A percentile compares a stretch with the other conserved stretches of the same genome.
phyloP scores from a whole-genome alignment of 2,329 filamentous ascomycete species.

The Calonectria hongkongensis region DNA sequence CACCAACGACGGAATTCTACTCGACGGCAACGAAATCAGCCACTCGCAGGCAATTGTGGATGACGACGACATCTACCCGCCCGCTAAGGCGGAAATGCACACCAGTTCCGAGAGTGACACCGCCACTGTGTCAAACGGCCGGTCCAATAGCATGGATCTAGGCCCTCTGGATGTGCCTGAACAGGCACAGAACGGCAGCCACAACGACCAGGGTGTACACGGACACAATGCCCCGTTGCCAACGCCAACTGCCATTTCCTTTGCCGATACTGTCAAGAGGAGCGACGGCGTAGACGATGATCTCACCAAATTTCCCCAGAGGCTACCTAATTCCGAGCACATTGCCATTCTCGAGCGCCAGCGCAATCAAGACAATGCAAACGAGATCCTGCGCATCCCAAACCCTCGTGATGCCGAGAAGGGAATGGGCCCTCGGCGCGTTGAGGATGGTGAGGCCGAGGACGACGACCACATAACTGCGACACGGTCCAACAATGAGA shows the following conservation, averaged over 20 bases:
- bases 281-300: conserved; percentile 74
- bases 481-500: conserved; percentile 54
- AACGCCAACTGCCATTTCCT: conserved; percentile 72
- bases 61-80: conserved; percentile 57
- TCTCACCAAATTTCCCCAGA: conserved; percentile 68
- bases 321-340: conserved; percentile 81
- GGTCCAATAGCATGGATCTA: conserved; percentile 52
- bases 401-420: conserved; percentile 93
- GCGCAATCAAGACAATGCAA: conserved; percentile 79
- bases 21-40: conserved; percentile 57
- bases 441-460: conserved; percentile 64
- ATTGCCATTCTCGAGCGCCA: conserved; percentile 93
- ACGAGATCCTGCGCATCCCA: conserved; percentile 87
- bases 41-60: conserved; percentile 53
- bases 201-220: conserved; percentile 38
- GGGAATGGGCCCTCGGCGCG: conserved; percentile 80
- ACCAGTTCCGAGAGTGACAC: conserved; percentile 64
- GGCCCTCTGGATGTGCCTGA: conserved; percentile 48
- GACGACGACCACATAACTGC: conserved; percentile 58
- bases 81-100: conserved; percentile 44
- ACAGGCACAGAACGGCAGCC: conserved; percentile 37
- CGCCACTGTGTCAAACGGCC: conserved; percentile 55
- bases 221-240: conserved; percentile 35
- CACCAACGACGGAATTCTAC: conserved; percentile 76
- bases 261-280: conserved; percentile 79